Conservation (phyloP, 371 early-diverging fungal genomes). For the Mucor sp. region DNA sequence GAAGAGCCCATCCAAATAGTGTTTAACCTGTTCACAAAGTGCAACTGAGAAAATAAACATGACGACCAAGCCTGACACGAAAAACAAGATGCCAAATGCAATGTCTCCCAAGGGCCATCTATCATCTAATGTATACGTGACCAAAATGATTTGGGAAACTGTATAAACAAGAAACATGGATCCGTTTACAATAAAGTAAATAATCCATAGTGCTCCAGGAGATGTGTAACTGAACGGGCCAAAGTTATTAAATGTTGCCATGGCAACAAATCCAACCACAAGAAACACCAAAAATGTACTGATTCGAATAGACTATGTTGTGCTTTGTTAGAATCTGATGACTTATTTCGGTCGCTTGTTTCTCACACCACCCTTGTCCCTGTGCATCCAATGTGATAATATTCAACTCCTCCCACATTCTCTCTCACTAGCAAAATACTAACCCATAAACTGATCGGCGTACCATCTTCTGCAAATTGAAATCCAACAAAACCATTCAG, state of each 20-base stretch:
- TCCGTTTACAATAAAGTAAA: slow-evolving; percentile 76
- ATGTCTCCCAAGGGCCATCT: slow-evolving; percentile 88
- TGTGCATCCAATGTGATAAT: background rate
- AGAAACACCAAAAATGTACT: slow-evolving; percentile 65
- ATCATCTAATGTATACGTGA: slow-evolving; percentile 85
- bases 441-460: slow-evolving; percentile 63
- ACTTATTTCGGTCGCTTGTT: slow-evolving; percentile 5
- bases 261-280: slow-evolving; percentile 65
- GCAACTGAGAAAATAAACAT: slow-evolving; percentile 64
- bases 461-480: slow-evolving; percentile 94
- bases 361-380: slow-evolving; percentile 28
- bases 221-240: slow-evolving; percentile 59
- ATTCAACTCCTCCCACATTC: background rate
- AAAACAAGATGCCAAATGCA: slow-evolving; percentile 76
- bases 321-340: slow-evolving; percentile 8
- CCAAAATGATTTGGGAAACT: slow-evolving; percentile 79
- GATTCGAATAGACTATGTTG: slow-evolving; percentile 69
- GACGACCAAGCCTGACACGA: slow-evolving; percentile 72
- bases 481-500: slow-evolving; percentile 91
- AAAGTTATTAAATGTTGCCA: slow-evolving; percentile 75
- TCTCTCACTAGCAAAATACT: slow-evolving; percentile 6
- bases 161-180: slow-evolving; percentile 74
- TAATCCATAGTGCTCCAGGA: slow-evolving; percentile 72
- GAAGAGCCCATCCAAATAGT: slow-evolving; percentile 91
- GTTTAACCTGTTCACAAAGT: slow-evolving; percentile 78